Evolutionary conservation across 164 flowering plant genomes (phyloP).

Genomic region (Chimonanthus praecox): DNA sequence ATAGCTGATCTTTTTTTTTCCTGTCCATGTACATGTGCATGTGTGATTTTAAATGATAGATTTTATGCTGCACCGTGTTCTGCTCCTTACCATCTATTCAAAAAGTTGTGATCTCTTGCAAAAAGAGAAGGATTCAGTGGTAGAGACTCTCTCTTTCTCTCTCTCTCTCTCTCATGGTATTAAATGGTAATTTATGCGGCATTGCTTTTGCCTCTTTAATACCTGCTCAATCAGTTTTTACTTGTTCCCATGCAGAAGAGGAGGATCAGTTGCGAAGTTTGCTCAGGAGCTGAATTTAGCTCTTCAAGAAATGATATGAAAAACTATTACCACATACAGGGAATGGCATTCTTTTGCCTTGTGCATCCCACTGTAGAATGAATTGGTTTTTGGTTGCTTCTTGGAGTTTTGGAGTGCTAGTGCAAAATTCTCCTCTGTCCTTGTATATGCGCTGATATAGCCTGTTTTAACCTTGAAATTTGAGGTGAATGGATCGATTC

Average conservation of each 20-base stretch:
- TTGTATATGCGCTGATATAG: constrained; percentile 15
- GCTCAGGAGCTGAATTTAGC: constrained; percentile 67
- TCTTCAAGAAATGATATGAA: constrained; percentile 50
- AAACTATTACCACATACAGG: not conserved
- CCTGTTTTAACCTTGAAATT: constrained; percentile 6
- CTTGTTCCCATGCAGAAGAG: constrained; percentile 45
- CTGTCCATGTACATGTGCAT: too few species aligned
- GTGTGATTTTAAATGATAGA: too few species aligned
- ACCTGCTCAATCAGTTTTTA: not conserved
- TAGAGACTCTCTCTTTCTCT: too few species aligned
- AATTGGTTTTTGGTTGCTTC: constrained; percentile 4
- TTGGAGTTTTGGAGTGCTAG: constrained; percentile 1
- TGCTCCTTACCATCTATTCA: not conserved
- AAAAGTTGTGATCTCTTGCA: too few species aligned
- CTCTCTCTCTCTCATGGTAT: not conserved
- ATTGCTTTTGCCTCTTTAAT: not conserved
- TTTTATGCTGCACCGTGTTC: not conserved
- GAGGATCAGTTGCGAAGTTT: constrained; percentile 72
- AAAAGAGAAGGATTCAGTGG: too few species aligned
- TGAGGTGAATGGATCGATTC: constrained; percentile 2
- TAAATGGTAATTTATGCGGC: not conserved
- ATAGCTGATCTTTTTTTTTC: not conserved
- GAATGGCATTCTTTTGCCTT: constrained; percentile 13
- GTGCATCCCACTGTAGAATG: constrained; percentile 4
- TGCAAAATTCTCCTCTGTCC: constrained; percentile 5